Conservation (phyloP, 345 rosid species). For the Eucalyptus brandiana region DNA sequence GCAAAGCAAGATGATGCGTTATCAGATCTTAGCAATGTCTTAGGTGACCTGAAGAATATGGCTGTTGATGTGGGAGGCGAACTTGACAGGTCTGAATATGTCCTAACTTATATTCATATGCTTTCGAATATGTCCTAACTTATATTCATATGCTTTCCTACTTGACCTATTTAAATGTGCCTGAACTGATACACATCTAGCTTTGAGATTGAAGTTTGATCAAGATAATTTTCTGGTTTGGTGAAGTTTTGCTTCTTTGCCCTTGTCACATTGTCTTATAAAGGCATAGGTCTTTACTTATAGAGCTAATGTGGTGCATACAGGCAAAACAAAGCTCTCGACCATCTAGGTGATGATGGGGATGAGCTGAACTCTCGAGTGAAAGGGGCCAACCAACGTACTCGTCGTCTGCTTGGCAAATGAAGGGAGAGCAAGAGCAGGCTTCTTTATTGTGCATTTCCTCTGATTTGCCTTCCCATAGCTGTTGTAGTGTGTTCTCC, state of each 20-base stretch:
- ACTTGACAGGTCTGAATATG: constrained; percentile 44
- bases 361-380: constrained; percentile 76
- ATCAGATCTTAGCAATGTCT: constrained; percentile 57
- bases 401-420: constrained; percentile 61
- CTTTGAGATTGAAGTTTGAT: background rate
- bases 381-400: constrained; percentile 79
- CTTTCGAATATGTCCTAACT: background rate
- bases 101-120: background rate
- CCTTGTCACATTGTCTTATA: background rate
- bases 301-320: background rate
- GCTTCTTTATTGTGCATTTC: background rate
- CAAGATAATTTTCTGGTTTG: background rate
- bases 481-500: background rate
- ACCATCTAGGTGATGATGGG: constrained; percentile 54
- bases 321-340: constrained; percentile 91
- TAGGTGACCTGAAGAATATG: constrained; percentile 91
- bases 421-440: constrained; percentile 2
- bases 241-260: background rate
- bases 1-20: constrained; percentile 80
- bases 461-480: background rate
- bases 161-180: background rate
- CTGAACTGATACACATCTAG: background rate
- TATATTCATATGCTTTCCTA: background rate
- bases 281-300: background rate
- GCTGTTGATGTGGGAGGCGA: constrained; percentile 92